phyloP scores from a whole-genome alignment of 1,139 yeast species.

The Arxiozyma telluris region DNA sequence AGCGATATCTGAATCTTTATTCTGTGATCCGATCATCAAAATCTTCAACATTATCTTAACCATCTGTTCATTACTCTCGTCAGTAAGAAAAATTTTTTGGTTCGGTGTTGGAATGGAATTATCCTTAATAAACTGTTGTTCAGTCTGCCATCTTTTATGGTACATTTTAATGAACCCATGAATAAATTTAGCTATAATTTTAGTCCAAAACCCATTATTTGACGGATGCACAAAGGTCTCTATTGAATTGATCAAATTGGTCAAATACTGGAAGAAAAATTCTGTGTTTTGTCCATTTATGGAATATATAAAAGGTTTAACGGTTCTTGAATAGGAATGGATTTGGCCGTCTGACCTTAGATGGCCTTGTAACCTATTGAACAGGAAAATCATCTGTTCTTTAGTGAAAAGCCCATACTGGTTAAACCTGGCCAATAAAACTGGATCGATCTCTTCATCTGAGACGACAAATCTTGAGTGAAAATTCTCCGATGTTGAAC shows the following conservation, averaged over 20 bases:
- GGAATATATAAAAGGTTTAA: conserved; percentile 58
- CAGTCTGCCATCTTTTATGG: conserved; percentile 35
- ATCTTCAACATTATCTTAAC: conserved; percentile 45
- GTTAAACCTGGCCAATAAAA: conserved; percentile 33
- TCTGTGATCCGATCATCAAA: conserved; percentile 64
- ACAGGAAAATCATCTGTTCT: conserved; percentile 49
- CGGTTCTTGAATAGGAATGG: conserved; percentile 49
- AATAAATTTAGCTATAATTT: conserved; percentile 56
- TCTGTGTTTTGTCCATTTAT: conserved; percentile 44
- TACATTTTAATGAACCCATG: conserved; percentile 48
- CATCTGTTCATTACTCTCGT: conserved; percentile 13
- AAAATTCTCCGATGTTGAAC: conserved; percentile 50
- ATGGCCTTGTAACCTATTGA: conserved; percentile 41
- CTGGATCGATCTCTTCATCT: neutral
- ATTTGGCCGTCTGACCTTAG: conserved; percentile 48
- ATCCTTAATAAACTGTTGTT: neutral
- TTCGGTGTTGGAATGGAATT: conserved; percentile 34
- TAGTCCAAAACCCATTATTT: conserved; percentile 78
- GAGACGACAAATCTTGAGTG: neutral
- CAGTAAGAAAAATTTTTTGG: conserved; percentile 3
- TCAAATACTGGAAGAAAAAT: conserved; percentile 48
- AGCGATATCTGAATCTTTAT: conserved; percentile 53
- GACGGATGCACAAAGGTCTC: conserved; percentile 92
- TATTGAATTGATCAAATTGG: conserved; percentile 54
- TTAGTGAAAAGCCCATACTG: conserved; percentile 54